Evolutionary conservation across 768 basidiomycete species (phyloP), one percentile per base, ranked within the genome.

Genomic region (Pulveroboletus sp.): DNA sequence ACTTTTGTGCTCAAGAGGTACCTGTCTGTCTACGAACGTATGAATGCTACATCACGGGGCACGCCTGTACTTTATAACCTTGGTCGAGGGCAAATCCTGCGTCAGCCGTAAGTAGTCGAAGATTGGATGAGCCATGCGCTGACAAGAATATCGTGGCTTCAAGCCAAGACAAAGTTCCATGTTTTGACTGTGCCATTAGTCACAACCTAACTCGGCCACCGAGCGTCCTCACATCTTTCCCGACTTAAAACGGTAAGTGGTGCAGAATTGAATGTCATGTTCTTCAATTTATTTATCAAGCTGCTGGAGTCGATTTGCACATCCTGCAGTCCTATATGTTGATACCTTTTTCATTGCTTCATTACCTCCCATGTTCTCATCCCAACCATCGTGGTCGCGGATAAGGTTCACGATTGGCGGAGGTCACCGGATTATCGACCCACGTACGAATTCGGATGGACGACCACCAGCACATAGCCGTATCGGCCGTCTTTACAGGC

Each of bases 291-390:
- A n/a, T n/a, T n/a, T n/a, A n/a, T n/a, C n/a, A n/a, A n/a, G n/a
- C n/a, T n/a, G n/a, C n/a, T n/a, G n/a, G n/a, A n/a, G n/a, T n/a
- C n/a, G n/a, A n/a, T n/a, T n/a, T n/a, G n/a, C n/a, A n/a, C n/a
- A n/a, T n/a, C n/a, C n/a, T n/a, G n/a, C n/a, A n/a, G n/a, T n/a
- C n/a, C n/a, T n/a, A n/a, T n/a, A n/a, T n/a, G n/a, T n/a, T n/a
- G n/a, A n/a, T n/a, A n/a, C n/a, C n/a, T n/a, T n/a, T n/a, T n/a
- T n/a, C n/a, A n/a, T n/a, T n/a, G n/a, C n/a, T n/a, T n/a, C n/a
- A n/a, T n/a, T n/a, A n/a, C n/a, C n/a, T n/a, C 42, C 50, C 50
- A 39, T 37, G 31, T 20, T 24, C 19, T 32, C 52, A 19, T 46
- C 36, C 39, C 27, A 36, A 51, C 34, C n/a, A n/a, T n/a, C n/a